Evolutionary conservation across 495 filamentous ascomycete genomes (phyloP).

Genomic region (Trichoderma gamsii): DNA sequence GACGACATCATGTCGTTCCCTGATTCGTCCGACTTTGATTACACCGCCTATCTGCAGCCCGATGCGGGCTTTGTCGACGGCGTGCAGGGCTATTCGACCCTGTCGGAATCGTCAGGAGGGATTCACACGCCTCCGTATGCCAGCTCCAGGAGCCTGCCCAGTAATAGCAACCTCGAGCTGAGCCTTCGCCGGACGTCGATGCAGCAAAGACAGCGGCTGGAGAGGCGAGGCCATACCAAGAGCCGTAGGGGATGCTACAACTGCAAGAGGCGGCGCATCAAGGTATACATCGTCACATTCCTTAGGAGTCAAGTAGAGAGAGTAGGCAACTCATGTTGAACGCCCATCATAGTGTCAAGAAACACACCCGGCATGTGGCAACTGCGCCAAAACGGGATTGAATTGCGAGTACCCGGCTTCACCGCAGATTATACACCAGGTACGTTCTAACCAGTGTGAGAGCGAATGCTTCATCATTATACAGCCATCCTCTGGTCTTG

Average conservation of each 20-base stretch:
- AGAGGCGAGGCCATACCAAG: conserved; percentile 52
- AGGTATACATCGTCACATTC: conserved; percentile 30
- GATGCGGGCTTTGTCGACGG: conserved; percentile 28
- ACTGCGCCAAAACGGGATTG: conserved; percentile 52
- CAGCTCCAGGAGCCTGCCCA: background rate
- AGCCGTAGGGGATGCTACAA: conserved; percentile 58
- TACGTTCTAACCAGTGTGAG: conserved; percentile 15
- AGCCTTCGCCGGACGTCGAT: background rate
- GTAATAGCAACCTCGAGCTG: background rate
- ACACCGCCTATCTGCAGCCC: conserved; percentile 29
- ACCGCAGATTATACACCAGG: conserved; percentile 39
- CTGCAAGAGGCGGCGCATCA: conserved; percentile 59
- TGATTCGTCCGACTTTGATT: conserved; percentile 25
- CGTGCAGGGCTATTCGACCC: conserved; percentile 15
- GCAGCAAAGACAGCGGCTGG: conserved; percentile 28
- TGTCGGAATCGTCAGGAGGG: conserved; percentile 15
- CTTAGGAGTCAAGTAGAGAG: background rate
- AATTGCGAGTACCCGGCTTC: conserved; percentile 52
- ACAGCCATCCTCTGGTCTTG: background rate
- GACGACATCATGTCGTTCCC: conserved; percentile 13
- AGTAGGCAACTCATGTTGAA: conserved; percentile 6
- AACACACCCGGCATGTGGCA: conserved; percentile 48
- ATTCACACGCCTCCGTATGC: background rate
- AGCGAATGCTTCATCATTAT: background rate
- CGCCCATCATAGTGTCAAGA: conserved; percentile 47